Evolutionary conservation across 2,329 filamentous ascomycete genomes (phyloP).

Genomic region (Aspergillus arachidicola): DNA sequence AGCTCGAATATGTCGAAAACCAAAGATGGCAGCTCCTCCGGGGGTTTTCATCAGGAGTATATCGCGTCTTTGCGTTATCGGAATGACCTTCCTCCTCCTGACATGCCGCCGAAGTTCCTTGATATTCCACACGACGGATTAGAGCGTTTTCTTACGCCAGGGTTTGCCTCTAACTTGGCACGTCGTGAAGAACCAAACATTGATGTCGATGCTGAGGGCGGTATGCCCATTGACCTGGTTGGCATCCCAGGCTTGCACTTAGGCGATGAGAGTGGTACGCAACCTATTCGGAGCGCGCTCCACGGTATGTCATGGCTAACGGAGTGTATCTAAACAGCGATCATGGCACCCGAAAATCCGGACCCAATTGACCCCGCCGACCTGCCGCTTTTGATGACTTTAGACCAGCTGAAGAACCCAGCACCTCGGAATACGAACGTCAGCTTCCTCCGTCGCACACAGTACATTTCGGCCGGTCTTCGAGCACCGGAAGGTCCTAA

Average conservation of each 20-base stretch:
- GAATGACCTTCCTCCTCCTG: slow-evolving; percentile 91
- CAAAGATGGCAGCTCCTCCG: slow-evolving; percentile 42
- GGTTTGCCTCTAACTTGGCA: slow-evolving; percentile 85
- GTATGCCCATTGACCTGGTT: slow-evolving; percentile 94
- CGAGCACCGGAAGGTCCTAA: slow-evolving; percentile 37
- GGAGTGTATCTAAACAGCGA: slow-evolving; percentile 58
- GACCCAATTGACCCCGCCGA: slow-evolving; percentile 81
- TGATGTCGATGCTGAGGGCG: slow-evolving; percentile 94
- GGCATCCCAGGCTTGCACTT: slow-evolving; percentile 95
- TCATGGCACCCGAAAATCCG: slow-evolving; percentile 73
- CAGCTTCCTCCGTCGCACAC: slow-evolving; percentile 91
- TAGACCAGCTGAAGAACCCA: slow-evolving; percentile 82
- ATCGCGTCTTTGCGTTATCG: slow-evolving; percentile 94
- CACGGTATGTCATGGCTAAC: slow-evolving; percentile 14
- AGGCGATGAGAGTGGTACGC: slow-evolving; percentile 86
- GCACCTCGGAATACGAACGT: slow-evolving; percentile 75
- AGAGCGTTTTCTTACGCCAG: slow-evolving; percentile 84
- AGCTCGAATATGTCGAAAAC: slow-evolving; percentile 40
- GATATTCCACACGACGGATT: slow-evolving; percentile 95
- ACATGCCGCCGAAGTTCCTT: slow-evolving; percentile 92
- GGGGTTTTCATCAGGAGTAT: slow-evolving; percentile 83
- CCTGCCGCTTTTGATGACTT: slow-evolving; percentile 77
- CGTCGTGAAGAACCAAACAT: slow-evolving; percentile 94
- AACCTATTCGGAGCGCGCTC: not conserved
- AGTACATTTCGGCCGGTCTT: slow-evolving; percentile 70